Percentiles rank a stretch among this genome's conserved stretches.
Evolutionary conservation across 2,329 filamentous ascomycete species (phyloP).

Genomic region (Exserohilum rostratum): DNA sequence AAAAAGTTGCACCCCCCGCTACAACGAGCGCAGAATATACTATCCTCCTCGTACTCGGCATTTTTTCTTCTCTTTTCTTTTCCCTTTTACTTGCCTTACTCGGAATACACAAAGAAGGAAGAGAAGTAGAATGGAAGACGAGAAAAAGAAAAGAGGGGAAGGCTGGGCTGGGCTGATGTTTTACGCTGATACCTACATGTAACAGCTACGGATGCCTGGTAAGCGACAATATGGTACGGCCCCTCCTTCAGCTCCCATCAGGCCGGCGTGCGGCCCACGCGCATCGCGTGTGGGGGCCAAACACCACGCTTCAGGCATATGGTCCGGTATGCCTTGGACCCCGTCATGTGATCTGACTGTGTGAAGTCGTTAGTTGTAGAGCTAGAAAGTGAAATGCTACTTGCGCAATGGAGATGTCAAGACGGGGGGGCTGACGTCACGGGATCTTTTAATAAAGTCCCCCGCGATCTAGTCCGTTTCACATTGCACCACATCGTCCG

Average conservation of each 20-base stretch:
- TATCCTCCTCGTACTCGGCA: conserved; percentile 16
- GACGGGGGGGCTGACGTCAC: conserved; percentile 6
- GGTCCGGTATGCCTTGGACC: neutral
- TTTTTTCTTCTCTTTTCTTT: conserved; percentile 7
- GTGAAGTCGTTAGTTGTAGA: neutral
- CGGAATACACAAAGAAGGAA: neutral
- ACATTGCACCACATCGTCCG: neutral
- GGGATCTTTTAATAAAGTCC: neutral
- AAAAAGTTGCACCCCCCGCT: conserved; percentile 32
- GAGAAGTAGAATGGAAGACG: neutral
- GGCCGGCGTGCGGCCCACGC: neutral
- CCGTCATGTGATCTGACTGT: neutral
- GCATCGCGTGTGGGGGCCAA: conserved; percentile 8
- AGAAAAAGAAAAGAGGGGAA: neutral
- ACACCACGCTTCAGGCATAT: conserved; percentile 3
- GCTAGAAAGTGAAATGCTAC: neutral
- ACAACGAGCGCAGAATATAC: conserved; percentile 31
- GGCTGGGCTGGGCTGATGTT: conserved; percentile 6
- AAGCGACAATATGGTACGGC: neutral
- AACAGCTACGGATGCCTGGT: conserved; percentile 6
- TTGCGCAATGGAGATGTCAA: no score
- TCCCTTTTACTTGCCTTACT: no score
- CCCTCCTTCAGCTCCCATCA: neutral
- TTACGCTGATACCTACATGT: conserved; percentile 10
- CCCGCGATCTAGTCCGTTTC: neutral